Evolutionary conservation across 192 early-diverging fungal genomes (phyloP).

Genomic region (Phycomyces blakesleeanus): DNA sequence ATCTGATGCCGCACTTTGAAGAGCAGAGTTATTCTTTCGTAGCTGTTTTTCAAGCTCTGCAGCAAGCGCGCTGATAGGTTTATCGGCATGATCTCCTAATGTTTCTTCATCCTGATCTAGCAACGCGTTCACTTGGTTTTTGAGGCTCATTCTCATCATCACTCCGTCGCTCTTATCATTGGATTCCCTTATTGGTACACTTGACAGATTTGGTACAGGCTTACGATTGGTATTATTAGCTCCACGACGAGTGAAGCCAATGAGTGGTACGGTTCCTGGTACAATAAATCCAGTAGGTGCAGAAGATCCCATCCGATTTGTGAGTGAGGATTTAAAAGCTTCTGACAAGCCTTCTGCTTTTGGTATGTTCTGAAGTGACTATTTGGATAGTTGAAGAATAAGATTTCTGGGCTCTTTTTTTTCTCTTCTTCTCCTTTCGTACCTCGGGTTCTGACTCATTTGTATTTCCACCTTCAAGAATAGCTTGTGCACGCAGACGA

Average conservation of each 20-base stretch:
- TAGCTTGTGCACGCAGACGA: conserved; percentile 30
- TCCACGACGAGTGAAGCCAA: conserved; percentile 28
- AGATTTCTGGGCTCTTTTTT: background rate
- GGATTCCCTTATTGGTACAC: background rate
- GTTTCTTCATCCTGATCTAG: conserved; percentile 10
- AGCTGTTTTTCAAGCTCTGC: conserved; percentile 29
- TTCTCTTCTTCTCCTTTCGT: background rate
- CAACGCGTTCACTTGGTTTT: conserved; percentile 24
- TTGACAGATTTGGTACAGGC: conserved; percentile 1
- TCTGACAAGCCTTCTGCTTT: conserved; percentile 32
- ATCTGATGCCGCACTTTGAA: too few species aligned
- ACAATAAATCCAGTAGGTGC: conserved; percentile 30
- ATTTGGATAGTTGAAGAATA: background rate
- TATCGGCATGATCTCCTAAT: conserved; percentile 16
- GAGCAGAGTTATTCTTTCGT: background rate
- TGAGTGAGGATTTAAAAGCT: conserved; percentile 23
- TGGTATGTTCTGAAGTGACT: conserved; percentile 12
- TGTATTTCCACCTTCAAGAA: conserved; percentile 26
- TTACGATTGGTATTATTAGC: background rate
- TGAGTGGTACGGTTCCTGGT: conserved; percentile 28
- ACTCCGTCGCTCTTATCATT: background rate
- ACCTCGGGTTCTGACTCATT: conserved; percentile 7
- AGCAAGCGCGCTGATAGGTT: conserved; percentile 32
- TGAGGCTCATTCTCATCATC: conserved; percentile 15
- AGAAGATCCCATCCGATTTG: conserved; percentile 17